Percentiles rank a stretch among this genome's conserved stretches.
Conservation (phyloP, 768 basidiomycete species). For the Pleurotus tuber-regium region DNA sequence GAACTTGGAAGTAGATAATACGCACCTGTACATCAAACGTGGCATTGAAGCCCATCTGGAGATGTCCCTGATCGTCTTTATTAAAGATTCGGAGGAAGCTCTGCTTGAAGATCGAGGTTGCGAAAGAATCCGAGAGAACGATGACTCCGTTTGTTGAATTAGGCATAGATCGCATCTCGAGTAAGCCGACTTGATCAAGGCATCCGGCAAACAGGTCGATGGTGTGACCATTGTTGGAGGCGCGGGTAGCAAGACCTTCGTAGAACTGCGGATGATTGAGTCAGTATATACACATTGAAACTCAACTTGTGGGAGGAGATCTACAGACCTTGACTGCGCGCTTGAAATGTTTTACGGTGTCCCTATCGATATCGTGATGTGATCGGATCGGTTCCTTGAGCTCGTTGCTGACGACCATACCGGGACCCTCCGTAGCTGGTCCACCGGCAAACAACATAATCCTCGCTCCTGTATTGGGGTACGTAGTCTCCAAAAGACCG, state of each 20-base stretch:
- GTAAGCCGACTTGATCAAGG: constrained; percentile 93
- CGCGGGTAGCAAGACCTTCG: constrained; percentile 90
- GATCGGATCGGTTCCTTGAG: constrained; percentile 96
- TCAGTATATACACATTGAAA: constrained; percentile 13
- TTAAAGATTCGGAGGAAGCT: constrained; percentile 90
- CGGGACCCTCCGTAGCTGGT: constrained; percentile 94
- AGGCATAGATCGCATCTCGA: constrained; percentile 95
- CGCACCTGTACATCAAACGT: constrained; percentile 95
- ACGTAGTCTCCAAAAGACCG: constrained; percentile 90
- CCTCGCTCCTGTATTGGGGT: constrained; percentile 92
- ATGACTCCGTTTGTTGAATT: constrained; percentile 97
- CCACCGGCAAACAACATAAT: constrained; percentile 97
- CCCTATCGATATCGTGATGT: constrained; percentile 97
- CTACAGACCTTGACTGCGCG: constrained; percentile 83
- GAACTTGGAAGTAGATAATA: neutral
- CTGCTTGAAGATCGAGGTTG: constrained; percentile 98
- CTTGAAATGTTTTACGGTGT: constrained; percentile 96
- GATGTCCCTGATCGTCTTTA: constrained; percentile 88
- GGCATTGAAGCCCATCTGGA: constrained; percentile 98
- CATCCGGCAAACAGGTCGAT: constrained; percentile 97
- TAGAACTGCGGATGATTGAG: constrained; percentile 78
- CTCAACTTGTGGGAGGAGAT: constrained; percentile 5
- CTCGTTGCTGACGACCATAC: constrained; percentile 94
- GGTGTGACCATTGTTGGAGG: constrained; percentile 91
- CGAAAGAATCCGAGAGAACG: constrained; percentile 94